phyloP scores from a whole-genome alignment of 2,329 filamentous ascomycete genomes.

The Trichophyton simii region DNA sequence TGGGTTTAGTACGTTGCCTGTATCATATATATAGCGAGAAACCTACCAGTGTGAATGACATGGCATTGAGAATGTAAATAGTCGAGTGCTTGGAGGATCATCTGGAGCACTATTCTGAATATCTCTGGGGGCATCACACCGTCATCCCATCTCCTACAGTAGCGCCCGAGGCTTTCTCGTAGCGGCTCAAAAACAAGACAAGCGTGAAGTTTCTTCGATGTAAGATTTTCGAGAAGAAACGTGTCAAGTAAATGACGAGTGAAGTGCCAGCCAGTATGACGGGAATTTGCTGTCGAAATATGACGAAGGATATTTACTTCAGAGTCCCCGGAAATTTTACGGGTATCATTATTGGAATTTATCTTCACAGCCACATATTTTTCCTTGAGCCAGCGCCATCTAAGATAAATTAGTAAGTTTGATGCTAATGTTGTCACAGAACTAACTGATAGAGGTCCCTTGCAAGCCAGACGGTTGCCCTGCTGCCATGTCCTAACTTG shows the following conservation, averaged over 20 bases:
- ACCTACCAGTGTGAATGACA: conserved; percentile 32
- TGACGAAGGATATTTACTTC: conserved; percentile 16
- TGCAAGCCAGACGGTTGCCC: conserved; percentile 34
- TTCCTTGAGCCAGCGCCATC: conserved; percentile 19
- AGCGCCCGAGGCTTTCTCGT: conserved; percentile 25
- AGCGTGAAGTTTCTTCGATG: conserved; percentile 17
- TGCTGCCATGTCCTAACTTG: conserved; percentile 34
- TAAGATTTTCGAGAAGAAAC: conserved; percentile 17
- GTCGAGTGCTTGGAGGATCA: conserved; percentile 29
- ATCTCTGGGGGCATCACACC: conserved; percentile 20
- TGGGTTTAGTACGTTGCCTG: not conserved
- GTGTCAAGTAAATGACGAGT: conserved; percentile 23
- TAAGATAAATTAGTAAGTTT: conserved; percentile 7
- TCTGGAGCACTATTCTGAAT: conserved; percentile 24
- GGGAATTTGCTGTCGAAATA: conserved; percentile 9
- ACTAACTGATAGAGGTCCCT: conserved; percentile 13
- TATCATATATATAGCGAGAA: not conserved
- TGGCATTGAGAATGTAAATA: conserved; percentile 33
- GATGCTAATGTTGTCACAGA: not conserved
- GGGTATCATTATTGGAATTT: conserved; percentile 15
- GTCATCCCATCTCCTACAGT: conserved; percentile 17
- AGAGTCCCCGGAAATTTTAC: conserved; percentile 7
- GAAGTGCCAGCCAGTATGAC: conserved; percentile 21
- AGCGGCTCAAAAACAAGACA: conserved; percentile 29
- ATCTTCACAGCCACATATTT: conserved; percentile 26